Conservation (phyloP, 306 rosid species). For the Medicago truncatula region MtrunA17r5.0-ANR NC_053048.1:42563501-42564000, state of each 20-base stretch:
- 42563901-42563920: not conserved
- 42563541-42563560: too few relatives aligned
- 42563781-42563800: not conserved
- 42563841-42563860: not conserved
- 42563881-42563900: not conserved
- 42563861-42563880: not conserved
- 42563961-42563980: not conserved
- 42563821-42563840: not conserved
- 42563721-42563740: too few relatives aligned
- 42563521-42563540: too few relatives aligned
- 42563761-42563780: not conserved
- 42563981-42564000: not conserved
- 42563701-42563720: not conserved
- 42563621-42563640: too few relatives aligned
- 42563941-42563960: constrained; percentile 8
- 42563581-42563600: too few relatives aligned
- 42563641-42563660: too few relatives aligned
- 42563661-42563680: not conserved
- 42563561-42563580: too few relatives aligned
- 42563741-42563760: not conserved
- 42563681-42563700: not conserved
- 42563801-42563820: constrained; percentile 9
- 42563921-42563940: constrained; percentile 8
- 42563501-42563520: too few relatives aligned
- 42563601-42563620: too few relatives aligned